Percentiles rank a stretch among this genome's conserved stretches.
Conservation (phyloP, 768 basidiomycete species). For the Boletus sp. region DNA sequence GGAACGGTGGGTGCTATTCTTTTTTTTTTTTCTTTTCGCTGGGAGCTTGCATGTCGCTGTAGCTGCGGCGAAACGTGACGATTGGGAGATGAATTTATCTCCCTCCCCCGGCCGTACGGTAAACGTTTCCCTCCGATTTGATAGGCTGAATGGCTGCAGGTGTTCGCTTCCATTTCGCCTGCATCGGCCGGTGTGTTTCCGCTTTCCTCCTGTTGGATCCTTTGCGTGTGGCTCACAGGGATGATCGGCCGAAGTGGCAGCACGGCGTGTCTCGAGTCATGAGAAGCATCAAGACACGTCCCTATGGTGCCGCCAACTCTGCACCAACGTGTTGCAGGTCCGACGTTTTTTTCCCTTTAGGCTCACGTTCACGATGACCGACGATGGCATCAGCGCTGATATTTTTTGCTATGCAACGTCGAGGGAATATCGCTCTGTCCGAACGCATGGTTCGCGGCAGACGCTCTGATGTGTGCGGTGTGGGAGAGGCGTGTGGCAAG, state of each 20-base stretch:
- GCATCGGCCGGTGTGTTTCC: neutral
- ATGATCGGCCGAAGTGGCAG: neutral
- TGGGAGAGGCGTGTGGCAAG: no score
- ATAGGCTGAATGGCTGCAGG: neutral
- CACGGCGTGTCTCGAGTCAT: neutral
- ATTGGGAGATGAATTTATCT: neutral
- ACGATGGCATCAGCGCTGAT: no score
- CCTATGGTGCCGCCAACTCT: neutral
- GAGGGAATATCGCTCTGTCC: no score
- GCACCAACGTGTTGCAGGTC: neutral
- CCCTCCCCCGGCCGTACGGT: neutral
- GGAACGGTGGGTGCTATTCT: neutral
- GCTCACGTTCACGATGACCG: neutral
- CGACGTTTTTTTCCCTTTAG: neutral
- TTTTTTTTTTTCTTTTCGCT: neutral
- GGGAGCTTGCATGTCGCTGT: slow-evolving; percentile 1
- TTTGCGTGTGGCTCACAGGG: slow-evolving; percentile 5
- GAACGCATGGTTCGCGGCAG: no score
- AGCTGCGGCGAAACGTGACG: slow-evolving; percentile 6
- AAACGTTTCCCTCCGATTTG: neutral
- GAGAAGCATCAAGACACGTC: neutral
- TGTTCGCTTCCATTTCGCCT: neutral
- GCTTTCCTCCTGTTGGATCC: neutral
- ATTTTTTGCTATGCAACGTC: no score
- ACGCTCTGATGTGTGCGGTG: no score